Evolutionary conservation across 1,284 basidiomycete genomes (phyloP), one percentile per base, ranked within the genome.

Genomic region (Rhodotorula glutinis): DNA sequence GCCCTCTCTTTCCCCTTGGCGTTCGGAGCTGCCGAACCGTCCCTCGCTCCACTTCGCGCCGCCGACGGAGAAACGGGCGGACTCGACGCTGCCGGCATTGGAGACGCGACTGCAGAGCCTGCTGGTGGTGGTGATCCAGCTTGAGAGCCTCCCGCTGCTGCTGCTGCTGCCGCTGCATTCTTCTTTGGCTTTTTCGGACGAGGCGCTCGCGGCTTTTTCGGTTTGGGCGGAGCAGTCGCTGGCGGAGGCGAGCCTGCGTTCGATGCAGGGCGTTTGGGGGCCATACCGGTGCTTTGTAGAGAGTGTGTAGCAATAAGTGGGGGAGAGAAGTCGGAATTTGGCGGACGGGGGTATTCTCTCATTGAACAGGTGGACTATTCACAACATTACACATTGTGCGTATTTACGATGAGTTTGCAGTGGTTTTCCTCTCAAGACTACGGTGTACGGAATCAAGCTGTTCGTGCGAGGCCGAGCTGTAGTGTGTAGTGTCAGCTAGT

Each of bases 391-490:
- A 38, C 33, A 5, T 38, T 11, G 33, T 5, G 33, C 33, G 33
- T 38, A 38, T 38, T 38, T 38, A 38, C 33, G 33, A 38, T n/a
- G n/a, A n/a, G n/a, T n/a, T n/a, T n/a, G n/a, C n/a, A n/a, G n/a
- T n/a, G n/a, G n/a, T n/a, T n/a, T n/a, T n/a, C n/a, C n/a, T n/a
- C n/a, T n/a, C n/a, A n/a, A n/a, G n/a, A n/a, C n/a, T n/a, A n/a
- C n/a, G n/a, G n/a, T 43, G 9, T 43, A 43, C 41, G 41, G 41
- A 7, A 44, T 58, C 52, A 67, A 21, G 46, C 47, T 41, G 66
- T 67, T 53, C 66, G 66, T 58, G 61, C 60, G 17, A 67, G 33
- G 21, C 66, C 66, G 54, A 67, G 66, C 66, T 63, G 62, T 21
- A n/a, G 2, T 19, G 0, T 9, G 3, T 11, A 14, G 41, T 8